Evolutionary conservation across 345 rosid species (phyloP).

Genomic region (Rhizophora mangle): DNA sequence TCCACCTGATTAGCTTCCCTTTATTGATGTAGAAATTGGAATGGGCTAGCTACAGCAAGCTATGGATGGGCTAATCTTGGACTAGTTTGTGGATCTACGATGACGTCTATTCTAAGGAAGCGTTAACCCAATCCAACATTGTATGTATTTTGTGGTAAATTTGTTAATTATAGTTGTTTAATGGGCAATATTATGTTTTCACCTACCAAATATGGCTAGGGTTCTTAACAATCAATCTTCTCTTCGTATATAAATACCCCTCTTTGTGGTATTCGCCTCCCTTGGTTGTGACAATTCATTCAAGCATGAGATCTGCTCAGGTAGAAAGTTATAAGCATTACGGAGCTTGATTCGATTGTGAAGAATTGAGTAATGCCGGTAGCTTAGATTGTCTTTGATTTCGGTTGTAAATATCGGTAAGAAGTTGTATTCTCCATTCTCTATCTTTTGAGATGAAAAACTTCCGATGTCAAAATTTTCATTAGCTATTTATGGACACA

Average conservation of each 20-base stretch:
- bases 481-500: not conserved
- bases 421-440: not conserved
- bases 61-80: conserved; percentile 2
- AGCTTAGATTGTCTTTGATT: not conserved
- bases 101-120: not conserved
- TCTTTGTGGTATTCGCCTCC: not conserved
- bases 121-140: not conserved
- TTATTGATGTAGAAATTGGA: not conserved
- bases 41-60: not conserved
- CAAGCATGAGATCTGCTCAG: not conserved
- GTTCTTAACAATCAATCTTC: not conserved
- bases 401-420: not conserved
- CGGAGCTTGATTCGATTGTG: not conserved
- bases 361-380: not conserved
- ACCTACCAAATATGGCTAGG: not conserved
- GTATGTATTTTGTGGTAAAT: not conserved
- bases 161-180: not conserved
- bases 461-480: not conserved
- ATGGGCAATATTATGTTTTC: not conserved
- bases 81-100: conserved; percentile 1
- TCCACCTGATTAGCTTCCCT: not conserved
- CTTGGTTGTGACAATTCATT: not conserved
- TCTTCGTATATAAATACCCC: not conserved
- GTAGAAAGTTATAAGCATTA: not conserved
- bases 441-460: not conserved